Evolutionary conservation across 176 grass and related monocot species (phyloP).

Genomic region (Guadua angustifolia): DNA sequence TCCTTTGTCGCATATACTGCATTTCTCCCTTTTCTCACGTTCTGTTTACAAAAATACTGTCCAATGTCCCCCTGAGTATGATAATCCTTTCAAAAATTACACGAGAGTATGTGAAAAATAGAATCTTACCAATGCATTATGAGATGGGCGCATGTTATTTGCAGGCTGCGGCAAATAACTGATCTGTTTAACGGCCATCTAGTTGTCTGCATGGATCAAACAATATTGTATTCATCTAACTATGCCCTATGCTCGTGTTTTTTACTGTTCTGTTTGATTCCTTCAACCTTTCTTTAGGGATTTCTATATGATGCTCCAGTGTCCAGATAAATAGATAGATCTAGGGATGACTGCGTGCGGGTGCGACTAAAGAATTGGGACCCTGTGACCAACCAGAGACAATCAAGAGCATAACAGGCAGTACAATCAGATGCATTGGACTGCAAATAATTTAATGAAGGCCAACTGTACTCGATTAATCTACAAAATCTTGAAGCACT

Average conservation of each 20-base stretch:
- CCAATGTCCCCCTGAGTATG: neutral
- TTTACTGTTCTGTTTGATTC: neutral
- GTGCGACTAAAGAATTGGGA: conserved; percentile 31
- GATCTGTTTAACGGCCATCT: conserved; percentile 4
- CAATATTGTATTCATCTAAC: neutral
- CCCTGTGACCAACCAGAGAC: conserved; percentile 8
- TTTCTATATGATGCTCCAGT: conserved; percentile 37
- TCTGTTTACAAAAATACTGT: neutral
- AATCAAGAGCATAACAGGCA: conserved; percentile 33
- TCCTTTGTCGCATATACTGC: neutral
- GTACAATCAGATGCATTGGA: conserved; percentile 43
- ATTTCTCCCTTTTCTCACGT: neutral
- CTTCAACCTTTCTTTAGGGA: neutral
- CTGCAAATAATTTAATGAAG: neutral
- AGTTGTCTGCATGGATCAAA: neutral
- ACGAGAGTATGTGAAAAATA: neutral
- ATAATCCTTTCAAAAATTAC: neutral
- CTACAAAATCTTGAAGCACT: conserved; percentile 11
- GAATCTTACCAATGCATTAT: neutral
- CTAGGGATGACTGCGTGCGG: conserved; percentile 34
- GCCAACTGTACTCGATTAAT: conserved; percentile 43
- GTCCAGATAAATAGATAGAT: conserved; percentile 20
- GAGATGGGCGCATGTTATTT: neutral
- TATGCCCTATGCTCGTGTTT: neutral
- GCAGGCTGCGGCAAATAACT: neutral